Evolutionary conservation across 139 green algal genomes (phyloP), one percentile per base, ranked within the genome.

Genomic region (Micractinium conductrix): DNA sequence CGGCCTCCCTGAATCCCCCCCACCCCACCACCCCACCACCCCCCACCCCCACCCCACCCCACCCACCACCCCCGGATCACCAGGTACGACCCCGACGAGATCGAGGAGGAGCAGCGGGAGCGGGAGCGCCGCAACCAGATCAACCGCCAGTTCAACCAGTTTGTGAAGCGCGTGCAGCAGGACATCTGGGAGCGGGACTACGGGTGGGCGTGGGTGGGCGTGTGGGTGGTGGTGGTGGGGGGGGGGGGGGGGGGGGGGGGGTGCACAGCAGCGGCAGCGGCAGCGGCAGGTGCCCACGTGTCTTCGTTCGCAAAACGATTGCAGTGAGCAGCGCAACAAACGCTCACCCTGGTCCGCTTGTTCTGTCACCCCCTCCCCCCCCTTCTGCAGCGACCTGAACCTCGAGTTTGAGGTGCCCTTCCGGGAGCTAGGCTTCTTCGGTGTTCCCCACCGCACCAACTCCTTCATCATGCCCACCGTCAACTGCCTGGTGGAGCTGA

Each of bases 321-420:
- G n/a, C n/a, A n/a, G n/a, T n/a, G n/a, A n/a, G n/a, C n/a, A n/a
- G n/a, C n/a, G n/a, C n/a, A n/a, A n/a, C n/a, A n/a, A n/a, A n/a
- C n/a, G n/a, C n/a, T n/a, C n/a, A n/a, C n/a, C n/a, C n/a, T n/a
- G n/a, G 48, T 58, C 12, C 48, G 12, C 48, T 58, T 58, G 48
- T 58, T 22, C 22, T 43, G 12, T 35, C 24, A 43, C 45, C 44
- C 22, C 6, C 73, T 1, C 42, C 28, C 22, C 71, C 14, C 71
- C 72, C 72, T 28, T 22, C 43, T 75, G 69, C 81, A 91, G 88
- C 22, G 86, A 98, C 37, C 85, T 98, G 45, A 88, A 95, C 62
- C 91, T 99, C 43, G 97, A 99, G 92, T 99, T 98, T 89, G 97
- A 99, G 91, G 93, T 98, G 28, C 97, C 97, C 9, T 99, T 98